Evolutionary conservation across 495 filamentous ascomycete species (phyloP).

Genomic region (Oleoguttula mirabilis): DNA sequence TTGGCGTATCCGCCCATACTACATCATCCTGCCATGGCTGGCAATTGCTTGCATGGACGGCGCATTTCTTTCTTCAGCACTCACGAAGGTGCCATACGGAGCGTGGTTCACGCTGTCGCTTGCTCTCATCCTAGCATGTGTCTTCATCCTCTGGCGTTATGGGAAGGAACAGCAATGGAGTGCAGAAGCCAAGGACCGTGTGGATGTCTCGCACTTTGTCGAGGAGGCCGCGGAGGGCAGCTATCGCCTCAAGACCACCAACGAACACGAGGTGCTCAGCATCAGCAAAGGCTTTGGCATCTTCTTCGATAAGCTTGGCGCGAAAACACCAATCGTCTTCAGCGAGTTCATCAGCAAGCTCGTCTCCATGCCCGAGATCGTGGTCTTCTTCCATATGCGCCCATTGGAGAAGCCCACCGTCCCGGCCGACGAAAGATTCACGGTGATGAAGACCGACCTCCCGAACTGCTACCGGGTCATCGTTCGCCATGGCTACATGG

Average conservation of each 20-base stretch:
- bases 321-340: conserved; percentile 22
- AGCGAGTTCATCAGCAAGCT: conserved; percentile 24
- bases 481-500: conserved; percentile 55
- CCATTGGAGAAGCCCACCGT: conserved; percentile 22
- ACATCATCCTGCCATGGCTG: conserved; percentile 49
- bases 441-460: conserved; percentile 33
- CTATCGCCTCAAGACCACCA: conserved; percentile 11
- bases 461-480: conserved; percentile 53
- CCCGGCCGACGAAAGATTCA: conserved; percentile 36
- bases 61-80: conserved; percentile 49
- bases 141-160: conserved; percentile 59
- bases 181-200: conserved; percentile 48
- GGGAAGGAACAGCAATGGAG: conserved; percentile 63
- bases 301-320: conserved; percentile 27
- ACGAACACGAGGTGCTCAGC: conserved; percentile 16
- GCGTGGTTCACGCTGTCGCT: conserved; percentile 66
- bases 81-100: conserved; percentile 57
- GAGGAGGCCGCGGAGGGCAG: conserved; percentile 12
- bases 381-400: conserved; percentile 26
- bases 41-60: conserved; percentile 49
- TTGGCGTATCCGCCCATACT: conserved; percentile 44
- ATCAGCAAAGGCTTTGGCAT: conserved; percentile 23
- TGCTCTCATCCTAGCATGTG: conserved; percentile 39
- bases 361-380: conserved; percentile 17
- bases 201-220: conserved; percentile 28